Conservation (phyloP, 192 early-diverging fungal genomes). For the Backusella psychrophila region DNA sequence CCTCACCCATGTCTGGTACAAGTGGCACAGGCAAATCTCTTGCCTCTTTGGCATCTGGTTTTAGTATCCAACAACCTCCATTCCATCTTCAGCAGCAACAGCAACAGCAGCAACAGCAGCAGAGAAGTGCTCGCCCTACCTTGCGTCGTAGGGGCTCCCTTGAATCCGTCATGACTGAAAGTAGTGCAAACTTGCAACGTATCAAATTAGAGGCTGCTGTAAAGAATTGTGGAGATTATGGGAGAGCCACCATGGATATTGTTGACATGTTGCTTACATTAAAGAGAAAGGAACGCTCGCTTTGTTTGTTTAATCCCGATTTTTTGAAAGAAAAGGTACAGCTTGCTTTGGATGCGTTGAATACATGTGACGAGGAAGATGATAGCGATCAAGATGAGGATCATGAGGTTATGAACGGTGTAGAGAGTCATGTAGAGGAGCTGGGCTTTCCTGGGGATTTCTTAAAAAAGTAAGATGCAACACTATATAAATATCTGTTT, state of each 20-base stretch:
- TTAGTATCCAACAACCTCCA: constrained; percentile 11
- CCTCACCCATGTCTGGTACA: constrained; percentile 23
- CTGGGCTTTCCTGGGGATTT: background rate
- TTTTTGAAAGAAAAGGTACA: constrained; percentile 37
- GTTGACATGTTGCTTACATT: constrained; percentile 44
- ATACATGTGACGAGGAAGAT: constrained; percentile 18
- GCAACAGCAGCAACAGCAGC: background rate
- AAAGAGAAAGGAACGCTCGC: constrained; percentile 41
- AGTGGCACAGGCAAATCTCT: constrained; percentile 13
- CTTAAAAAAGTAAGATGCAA: background rate
- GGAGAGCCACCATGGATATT: constrained; percentile 27
- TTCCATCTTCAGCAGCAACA: background rate
- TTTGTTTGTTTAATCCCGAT: constrained; percentile 45
- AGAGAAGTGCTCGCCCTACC: background rate
- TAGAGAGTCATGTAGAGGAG: background rate
- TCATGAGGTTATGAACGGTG: background rate
- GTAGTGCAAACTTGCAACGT: constrained; percentile 22
- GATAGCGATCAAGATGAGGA: background rate
- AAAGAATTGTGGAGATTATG: constrained; percentile 17
- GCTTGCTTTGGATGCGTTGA: constrained; percentile 36
- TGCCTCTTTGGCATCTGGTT: constrained; percentile 12
- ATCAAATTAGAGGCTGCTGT: constrained; percentile 39
- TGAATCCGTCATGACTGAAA: constrained; percentile 38
- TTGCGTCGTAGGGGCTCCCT: constrained; percentile 30
- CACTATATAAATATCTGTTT: too few relatives aligned